Percentiles rank a stretch among this genome's conserved stretches.
phyloP scores from a whole-genome alignment of 2,329 filamentous ascomycete species.

The Arthrobotrys sphaeroides region DNA sequence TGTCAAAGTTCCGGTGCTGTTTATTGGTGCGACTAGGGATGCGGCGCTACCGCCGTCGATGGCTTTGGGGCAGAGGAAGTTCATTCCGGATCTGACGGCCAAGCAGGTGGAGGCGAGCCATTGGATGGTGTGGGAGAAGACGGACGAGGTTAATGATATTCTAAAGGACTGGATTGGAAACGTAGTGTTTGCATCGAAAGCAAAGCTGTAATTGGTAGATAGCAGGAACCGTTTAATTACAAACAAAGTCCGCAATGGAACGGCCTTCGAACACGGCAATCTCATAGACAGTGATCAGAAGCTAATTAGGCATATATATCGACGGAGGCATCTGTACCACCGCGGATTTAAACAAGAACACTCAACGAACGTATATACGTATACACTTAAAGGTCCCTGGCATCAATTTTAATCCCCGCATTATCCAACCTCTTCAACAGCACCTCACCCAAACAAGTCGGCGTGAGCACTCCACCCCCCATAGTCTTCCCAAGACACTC shows the following conservation, averaged over 20 bases:
- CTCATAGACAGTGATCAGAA: too few species aligned
- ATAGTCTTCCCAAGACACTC: slow-evolving; percentile 61
- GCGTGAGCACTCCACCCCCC: slow-evolving; percentile 64
- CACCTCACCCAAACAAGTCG: slow-evolving; percentile 64
- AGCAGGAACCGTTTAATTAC: too few species aligned
- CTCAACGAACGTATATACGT: too few species aligned
- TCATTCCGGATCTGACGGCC: slow-evolving; percentile 72
- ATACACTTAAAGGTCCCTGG: slow-evolving; percentile 26
- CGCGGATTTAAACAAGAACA: too few species aligned
- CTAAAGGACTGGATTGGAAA: slow-evolving; percentile 74
- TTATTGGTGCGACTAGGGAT: slow-evolving; percentile 78
- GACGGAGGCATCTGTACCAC: too few species aligned
- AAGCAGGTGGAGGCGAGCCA: slow-evolving; percentile 76
- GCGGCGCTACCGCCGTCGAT: slow-evolving; percentile 76
- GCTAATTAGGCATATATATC: too few species aligned
- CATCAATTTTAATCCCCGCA: slow-evolving; percentile 62
- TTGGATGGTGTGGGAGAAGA: slow-evolving; percentile 82
- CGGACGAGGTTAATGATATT: slow-evolving; percentile 74
- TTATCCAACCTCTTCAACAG: slow-evolving; percentile 64
- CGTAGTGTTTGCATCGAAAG: slow-evolving; percentile 60
- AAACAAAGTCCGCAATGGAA: too few species aligned
- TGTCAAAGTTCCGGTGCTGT: slow-evolving; percentile 74
- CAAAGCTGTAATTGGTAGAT: slow-evolving; percentile 51
- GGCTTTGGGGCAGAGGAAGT: slow-evolving; percentile 75
- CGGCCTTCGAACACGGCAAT: too few species aligned